These are phyloP conservation scores for Secale cereale DNA, from an alignment of 176 grass and related monocot species.

Conservation along the genomic window DNA sequence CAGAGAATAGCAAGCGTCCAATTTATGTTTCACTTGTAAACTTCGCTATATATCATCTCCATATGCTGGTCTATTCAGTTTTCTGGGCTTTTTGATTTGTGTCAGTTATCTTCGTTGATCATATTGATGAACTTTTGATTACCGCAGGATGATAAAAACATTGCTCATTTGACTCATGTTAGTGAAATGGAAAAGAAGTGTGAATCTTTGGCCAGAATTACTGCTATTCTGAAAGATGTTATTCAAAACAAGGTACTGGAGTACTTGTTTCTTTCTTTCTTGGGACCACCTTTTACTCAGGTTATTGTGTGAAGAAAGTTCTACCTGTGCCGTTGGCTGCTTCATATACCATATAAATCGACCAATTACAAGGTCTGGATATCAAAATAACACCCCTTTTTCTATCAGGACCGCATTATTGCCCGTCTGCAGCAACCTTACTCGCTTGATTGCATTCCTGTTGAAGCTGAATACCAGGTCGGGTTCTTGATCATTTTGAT, in stretches of 20 bases:
- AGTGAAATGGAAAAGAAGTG: conserved; percentile 99
- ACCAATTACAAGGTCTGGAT: background rate
- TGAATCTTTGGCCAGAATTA: conserved; percentile 93
- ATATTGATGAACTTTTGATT: conserved; percentile 31
- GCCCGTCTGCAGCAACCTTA: conserved; percentile 95
- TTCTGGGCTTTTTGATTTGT: conserved; percentile 7
- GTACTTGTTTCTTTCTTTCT: background rate
- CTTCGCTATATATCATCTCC: background rate
- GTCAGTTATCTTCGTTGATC: background rate
- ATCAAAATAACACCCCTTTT: conserved; percentile 23
- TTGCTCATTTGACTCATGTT: conserved; percentile 95
- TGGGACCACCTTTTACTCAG: background rate
- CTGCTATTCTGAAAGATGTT: conserved; percentile 97
- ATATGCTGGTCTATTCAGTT: conserved; percentile 8
- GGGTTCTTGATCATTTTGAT: background rate
- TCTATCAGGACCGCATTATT: conserved; percentile 93
- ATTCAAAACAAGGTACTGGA: conserved; percentile 96
- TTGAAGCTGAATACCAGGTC: conserved; percentile 99
- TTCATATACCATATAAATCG: background rate
- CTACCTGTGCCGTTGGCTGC: background rate
- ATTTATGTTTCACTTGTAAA: background rate
- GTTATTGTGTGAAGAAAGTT: background rate
- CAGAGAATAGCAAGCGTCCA: background rate
- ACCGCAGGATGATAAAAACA: conserved; percentile 93
- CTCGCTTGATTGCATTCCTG: conserved; percentile 98